phyloP scores from a whole-genome alignment of 768 basidiomycete genomes.

The Pleurotus tuber-regium region DNA sequence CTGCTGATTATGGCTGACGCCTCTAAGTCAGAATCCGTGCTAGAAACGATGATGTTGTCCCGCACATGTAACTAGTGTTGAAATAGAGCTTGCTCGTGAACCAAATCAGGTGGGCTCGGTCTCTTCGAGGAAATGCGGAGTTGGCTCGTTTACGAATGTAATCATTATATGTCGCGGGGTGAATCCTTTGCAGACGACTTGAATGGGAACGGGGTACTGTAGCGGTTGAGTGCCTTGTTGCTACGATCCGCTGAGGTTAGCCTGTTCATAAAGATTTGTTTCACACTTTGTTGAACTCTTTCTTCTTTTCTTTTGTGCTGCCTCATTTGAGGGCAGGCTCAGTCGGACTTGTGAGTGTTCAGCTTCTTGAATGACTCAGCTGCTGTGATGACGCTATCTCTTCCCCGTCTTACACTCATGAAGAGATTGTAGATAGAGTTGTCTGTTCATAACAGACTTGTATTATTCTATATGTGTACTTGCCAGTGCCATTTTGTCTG shows the following conservation, averaged over 20 bases:
- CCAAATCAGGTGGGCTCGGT: constrained; percentile 57
- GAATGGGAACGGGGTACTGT: constrained; percentile 73
- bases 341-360: too few species aligned
- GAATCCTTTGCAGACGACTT: constrained; percentile 80
- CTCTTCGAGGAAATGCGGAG: constrained; percentile 51
- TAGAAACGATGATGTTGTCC: constrained; percentile 71
- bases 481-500: constrained; percentile 91
- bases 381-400: constrained; percentile 79
- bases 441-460: constrained; percentile 71
- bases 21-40: constrained; percentile 82
- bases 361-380: background rate
- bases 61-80: constrained; percentile 60
- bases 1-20: constrained; percentile 83
- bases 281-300: constrained; percentile 46
- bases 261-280: constrained; percentile 70
- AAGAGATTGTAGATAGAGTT: constrained; percentile 73
- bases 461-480: constrained; percentile 74
- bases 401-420: constrained; percentile 92
- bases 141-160: constrained; percentile 53
- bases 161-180: constrained; percentile 66
- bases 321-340: constrained; percentile 42
- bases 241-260: constrained; percentile 77
- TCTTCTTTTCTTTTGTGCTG: constrained; percentile 28
- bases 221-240: constrained; percentile 77
- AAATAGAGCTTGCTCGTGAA: constrained; percentile 71